These are phyloP conservation scores for Wickerhamiella infanticola DNA, from an alignment of 1,139 yeast species.

Conservation along the genomic window DNA sequence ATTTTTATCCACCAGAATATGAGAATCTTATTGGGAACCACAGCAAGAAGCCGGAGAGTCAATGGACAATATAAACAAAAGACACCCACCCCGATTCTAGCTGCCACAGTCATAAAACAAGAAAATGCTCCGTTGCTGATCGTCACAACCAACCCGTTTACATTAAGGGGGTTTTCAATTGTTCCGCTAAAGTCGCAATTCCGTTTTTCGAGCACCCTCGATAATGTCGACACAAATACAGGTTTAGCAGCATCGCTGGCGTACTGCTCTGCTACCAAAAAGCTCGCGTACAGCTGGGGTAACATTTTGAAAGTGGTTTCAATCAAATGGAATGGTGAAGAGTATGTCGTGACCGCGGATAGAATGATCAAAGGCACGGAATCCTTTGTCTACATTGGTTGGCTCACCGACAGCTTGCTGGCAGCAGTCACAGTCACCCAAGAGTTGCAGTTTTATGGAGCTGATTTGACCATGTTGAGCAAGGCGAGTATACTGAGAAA, in stretches of 20 bases:
- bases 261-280: slow-evolving; percentile 38
- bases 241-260: slow-evolving; percentile 35
- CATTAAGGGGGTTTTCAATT: slow-evolving; percentile 8
- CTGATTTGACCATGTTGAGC: slow-evolving; percentile 26
- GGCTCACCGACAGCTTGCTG: slow-evolving; percentile 40
- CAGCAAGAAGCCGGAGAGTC: slow-evolving; percentile 7
- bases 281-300: slow-evolving; percentile 54
- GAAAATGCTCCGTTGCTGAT: slow-evolving; percentile 20
- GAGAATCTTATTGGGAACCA: slow-evolving; percentile 7
- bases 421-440: slow-evolving; percentile 37
- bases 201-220: slow-evolving; percentile 35
- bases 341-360: slow-evolving; percentile 25
- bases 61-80: slow-evolving; percentile 7
- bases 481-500: slow-evolving; percentile 32
- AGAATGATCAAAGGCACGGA: slow-evolving; percentile 35
- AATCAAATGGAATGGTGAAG: slow-evolving; percentile 28
- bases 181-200: slow-evolving; percentile 42
- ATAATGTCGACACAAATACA: slow-evolving; percentile 18
- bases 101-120: slow-evolving; percentile 7
- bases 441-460: slow-evolving; percentile 30
- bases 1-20: slow-evolving; percentile 10
- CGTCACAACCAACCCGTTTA: slow-evolving; percentile 37
- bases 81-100: slow-evolving; percentile 14
- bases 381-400: slow-evolving; percentile 38
- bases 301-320: slow-evolving; percentile 39